These are phyloP conservation scores for Carpediemonas membranifera DNA, from an alignment of 78 protist genomes.

Conservation along the genomic window DNA sequence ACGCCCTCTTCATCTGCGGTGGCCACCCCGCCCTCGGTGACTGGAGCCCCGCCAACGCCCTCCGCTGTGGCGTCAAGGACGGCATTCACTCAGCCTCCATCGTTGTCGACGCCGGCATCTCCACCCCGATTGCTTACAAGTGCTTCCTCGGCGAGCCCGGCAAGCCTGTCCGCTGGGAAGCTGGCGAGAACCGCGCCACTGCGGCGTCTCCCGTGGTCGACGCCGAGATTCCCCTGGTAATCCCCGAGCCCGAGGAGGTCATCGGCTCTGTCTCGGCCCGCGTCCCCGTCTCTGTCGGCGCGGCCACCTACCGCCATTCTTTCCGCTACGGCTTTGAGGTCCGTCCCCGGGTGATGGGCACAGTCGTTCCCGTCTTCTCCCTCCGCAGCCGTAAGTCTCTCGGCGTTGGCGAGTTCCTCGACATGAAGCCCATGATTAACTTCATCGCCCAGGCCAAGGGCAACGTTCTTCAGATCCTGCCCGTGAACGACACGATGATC, in stretches of 20 bases:
- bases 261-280: background rate
- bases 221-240: background rate
- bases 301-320: background rate
- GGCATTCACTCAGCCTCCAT: background rate
- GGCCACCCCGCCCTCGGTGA: background rate
- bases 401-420: constrained; percentile 74
- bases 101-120: background rate
- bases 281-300: background rate
- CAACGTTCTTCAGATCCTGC: constrained; percentile 54
- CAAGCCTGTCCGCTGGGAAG: background rate
- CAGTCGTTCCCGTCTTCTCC: constrained; percentile 64
- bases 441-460: constrained; percentile 38
- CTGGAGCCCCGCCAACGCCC: constrained; percentile 9
- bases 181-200: background rate
- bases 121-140: background rate
- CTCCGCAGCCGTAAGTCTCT: constrained; percentile 32
- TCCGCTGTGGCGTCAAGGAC: background rate
- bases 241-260: background rate
- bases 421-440: constrained; percentile 41
- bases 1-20: background rate
- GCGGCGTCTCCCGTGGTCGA: background rate
- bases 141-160: background rate
- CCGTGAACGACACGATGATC: constrained; percentile 67
- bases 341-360: constrained; percentile 47
- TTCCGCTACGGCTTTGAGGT: constrained; percentile 9